Base-by-base conservation (phyloP, 352 stramenopile genomes). In the Pythium periplocum region DNA sequence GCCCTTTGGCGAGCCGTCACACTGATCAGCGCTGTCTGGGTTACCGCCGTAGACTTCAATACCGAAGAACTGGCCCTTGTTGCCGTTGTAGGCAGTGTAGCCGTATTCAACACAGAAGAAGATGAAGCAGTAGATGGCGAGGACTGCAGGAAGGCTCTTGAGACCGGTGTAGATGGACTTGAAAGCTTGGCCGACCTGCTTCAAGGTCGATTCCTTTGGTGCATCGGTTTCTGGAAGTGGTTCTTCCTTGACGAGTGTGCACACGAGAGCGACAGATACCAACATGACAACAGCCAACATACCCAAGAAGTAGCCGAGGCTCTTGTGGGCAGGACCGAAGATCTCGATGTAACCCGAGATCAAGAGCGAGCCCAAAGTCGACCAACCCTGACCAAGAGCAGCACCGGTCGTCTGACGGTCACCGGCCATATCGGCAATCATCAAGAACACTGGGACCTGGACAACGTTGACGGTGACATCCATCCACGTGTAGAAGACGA, bases 401-500 rank as follows among this genome's bases (percentile, higher is more conserved):
- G 68, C 70, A 6, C 68, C 73, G 5, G 64, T 57, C 10, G 74
- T 83, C 51, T 86, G 75, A 7, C 75, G 70, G 11, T 69, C 69
- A 6, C 73, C 73, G 26, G 75, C 75, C 43, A 86, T 75, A 35
- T 86, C 75, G 4, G 75, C 68, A 31, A 86, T 75, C 10, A 86
- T 33, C 40, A 86, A 34, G 50, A 74, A 60, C 11, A 62, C 66
- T 12, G 73, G 72, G 1, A 62, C 77, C 50, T 75, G 65, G 3
- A 72, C 68, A n/a, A 86, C 33, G 52, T 86, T 83, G 43, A 83
- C 62, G 17, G 66, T 74, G 30, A 86, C 62, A 46, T 84, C 75
- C 75, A 86, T 86, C 73, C 72, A 83, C 2, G 69, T 53, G 64
- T 86, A 83, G 52, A 80, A 82, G 41, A 82, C 52, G n/a, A 83